Conservation (phyloP, 768 basidiomycete species). For the Amanita jacksonii region DNA sequence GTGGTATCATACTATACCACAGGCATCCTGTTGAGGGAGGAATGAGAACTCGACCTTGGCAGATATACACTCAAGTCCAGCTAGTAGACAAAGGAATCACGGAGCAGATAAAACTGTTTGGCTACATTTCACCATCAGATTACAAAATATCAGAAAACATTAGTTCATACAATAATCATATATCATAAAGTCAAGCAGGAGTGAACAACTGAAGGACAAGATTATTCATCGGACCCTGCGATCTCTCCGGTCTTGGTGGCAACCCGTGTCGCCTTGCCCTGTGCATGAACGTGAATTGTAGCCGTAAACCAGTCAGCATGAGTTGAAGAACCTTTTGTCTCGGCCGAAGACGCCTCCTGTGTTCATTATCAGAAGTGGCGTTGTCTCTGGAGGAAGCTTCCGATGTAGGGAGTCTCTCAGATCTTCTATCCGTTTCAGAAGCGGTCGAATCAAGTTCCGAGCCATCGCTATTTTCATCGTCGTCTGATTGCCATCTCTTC, state of each 20-base stretch:
- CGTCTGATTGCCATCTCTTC: conserved; percentile 24
- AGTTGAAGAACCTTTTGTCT: conserved; percentile 9
- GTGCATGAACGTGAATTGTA: neutral
- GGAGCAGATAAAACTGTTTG: too few relatives aligned
- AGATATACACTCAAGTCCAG: too few relatives aligned
- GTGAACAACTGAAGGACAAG: neutral
- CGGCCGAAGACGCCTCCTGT: conserved; percentile 15
- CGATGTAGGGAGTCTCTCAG: conserved; percentile 3
- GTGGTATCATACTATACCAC: too few relatives aligned
- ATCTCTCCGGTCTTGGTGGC: neutral
- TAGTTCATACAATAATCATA: conserved; percentile 3
- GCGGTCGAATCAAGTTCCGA: conserved; percentile 28
- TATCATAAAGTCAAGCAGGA: neutral
- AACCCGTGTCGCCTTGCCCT: conserved; percentile 9
- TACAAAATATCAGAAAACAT: neutral
- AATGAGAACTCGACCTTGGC: too few relatives aligned
- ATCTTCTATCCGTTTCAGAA: conserved; percentile 23
- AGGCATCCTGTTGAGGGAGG: too few relatives aligned
- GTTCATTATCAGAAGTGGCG: conserved; percentile 21
- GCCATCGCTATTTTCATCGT: conserved; percentile 17
- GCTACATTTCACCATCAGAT: too few relatives aligned
- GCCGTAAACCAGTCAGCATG: neutral
- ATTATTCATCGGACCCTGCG: neutral
- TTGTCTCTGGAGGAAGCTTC: conserved; percentile 15
- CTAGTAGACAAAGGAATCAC: too few relatives aligned